Percentiles rank a stretch among this genome's conserved stretches.
phyloP scores from a whole-genome alignment of 2,329 filamentous ascomycete genomes.

The Trichophyton schoenleinii region DNA sequence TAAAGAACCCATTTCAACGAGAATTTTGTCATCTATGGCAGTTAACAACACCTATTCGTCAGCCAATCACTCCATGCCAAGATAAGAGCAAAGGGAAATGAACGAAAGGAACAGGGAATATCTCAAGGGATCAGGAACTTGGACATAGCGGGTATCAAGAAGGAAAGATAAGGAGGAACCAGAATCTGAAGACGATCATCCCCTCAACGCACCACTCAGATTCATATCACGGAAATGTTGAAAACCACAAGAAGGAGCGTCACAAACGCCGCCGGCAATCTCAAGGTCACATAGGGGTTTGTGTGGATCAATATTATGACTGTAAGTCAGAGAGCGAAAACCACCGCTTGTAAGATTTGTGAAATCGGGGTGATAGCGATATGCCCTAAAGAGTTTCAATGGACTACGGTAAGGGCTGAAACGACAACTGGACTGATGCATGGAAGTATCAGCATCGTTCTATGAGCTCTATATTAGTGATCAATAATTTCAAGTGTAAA shows the following conservation, averaged over 20 bases:
- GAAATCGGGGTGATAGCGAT: conserved; percentile 77
- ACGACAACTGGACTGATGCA: conserved; percentile 16
- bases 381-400: conserved; percentile 69
- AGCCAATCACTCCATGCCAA: conserved; percentile 16
- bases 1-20: conserved; percentile 37
- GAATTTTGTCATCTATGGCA: conserved; percentile 39
- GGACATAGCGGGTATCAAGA: conserved; percentile 4
- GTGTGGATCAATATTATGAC: conserved; percentile 70
- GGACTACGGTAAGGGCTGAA: conserved; percentile 69
- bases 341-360: conserved; percentile 57
- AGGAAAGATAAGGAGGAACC: neutral
- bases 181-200: conserved; percentile 16
- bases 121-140: neutral
- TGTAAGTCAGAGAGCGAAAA: conserved; percentile 83
- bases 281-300: conserved; percentile 67
- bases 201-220: conserved; percentile 57
- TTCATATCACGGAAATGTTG: conserved; percentile 70
- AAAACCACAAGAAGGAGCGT: conserved; percentile 57
- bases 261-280: conserved; percentile 57
- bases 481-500: neutral
- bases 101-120: neutral
- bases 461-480: neutral
- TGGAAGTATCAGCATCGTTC: conserved; percentile 13
- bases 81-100: neutral
- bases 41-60: conserved; percentile 30